Conservation (phyloP, 164 flowering plant genomes). For the Euptelea pleiosperma region DNA sequence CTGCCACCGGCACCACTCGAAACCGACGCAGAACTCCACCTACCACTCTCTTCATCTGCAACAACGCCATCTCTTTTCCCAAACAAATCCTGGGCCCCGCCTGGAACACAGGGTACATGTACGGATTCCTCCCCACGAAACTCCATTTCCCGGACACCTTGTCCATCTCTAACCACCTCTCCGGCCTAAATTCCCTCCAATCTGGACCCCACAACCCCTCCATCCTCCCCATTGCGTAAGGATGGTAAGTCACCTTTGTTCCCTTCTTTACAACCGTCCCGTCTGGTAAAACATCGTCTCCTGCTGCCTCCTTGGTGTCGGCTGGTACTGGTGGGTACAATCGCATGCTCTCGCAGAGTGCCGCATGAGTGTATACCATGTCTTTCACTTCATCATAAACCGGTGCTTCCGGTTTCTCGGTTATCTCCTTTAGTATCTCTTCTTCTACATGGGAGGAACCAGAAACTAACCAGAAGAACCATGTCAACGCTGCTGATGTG, state of each 20-base stretch:
- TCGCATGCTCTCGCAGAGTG: constrained; percentile 50
- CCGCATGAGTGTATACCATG: constrained; percentile 45
- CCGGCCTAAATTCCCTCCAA: constrained; percentile 43
- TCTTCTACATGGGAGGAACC: constrained; percentile 12
- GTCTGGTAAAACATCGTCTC: constrained; percentile 49
- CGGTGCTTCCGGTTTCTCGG: not conserved
- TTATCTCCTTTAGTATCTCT: constrained; percentile 24
- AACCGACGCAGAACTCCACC: constrained; percentile 19
- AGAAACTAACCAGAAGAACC: constrained; percentile 33
- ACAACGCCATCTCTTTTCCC: constrained; percentile 40
- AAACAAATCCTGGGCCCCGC: constrained; percentile 34
- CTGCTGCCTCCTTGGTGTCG: constrained; percentile 34
- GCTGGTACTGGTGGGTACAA: constrained; percentile 46
- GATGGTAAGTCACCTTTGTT: constrained; percentile 33
- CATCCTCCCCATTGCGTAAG: constrained; percentile 60
- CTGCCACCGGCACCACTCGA: constrained; percentile 17
- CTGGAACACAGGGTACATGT: constrained; percentile 31
- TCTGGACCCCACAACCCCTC: constrained; percentile 43
- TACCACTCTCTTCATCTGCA: constrained; percentile 19
- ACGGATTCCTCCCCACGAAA: constrained; percentile 32
- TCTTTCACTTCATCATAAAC: constrained; percentile 34
- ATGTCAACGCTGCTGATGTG: constrained; percentile 31
- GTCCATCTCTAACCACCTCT: constrained; percentile 45
- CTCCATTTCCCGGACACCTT: constrained; percentile 17
- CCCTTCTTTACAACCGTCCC: constrained; percentile 51